Evolutionary conservation across 148 eudicot species (phyloP).

Genomic region (Talinum fruticosum): DNA sequence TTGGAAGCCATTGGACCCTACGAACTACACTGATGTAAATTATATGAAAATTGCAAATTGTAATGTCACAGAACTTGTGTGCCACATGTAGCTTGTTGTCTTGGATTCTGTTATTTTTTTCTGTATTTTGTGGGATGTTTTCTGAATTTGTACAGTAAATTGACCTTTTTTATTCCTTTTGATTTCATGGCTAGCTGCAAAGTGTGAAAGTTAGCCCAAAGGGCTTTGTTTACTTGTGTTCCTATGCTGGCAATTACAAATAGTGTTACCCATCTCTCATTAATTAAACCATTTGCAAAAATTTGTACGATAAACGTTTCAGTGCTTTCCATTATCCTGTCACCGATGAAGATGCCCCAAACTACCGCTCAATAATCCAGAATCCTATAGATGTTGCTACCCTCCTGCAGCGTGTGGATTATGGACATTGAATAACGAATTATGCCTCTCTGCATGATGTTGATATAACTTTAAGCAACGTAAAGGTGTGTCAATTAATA

Average conservation of each 20-base stretch:
- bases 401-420: slow-evolving; percentile 83
- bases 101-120: background rate
- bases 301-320: slow-evolving; percentile 92
- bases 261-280: slow-evolving; percentile 2
- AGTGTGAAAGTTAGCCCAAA: slow-evolving; percentile 10
- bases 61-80: background rate
- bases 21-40: background rate
- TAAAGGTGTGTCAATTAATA: slow-evolving; percentile 64
- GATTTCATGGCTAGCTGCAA: slow-evolving; percentile 46
- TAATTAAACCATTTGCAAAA: slow-evolving; percentile 43
- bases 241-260: background rate
- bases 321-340: slow-evolving; percentile 95
- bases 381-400: slow-evolving; percentile 96
- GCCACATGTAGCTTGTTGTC: background rate
- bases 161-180: slow-evolving; percentile 14
- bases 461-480: slow-evolving; percentile 82
- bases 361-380: slow-evolving; percentile 82
- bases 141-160: background rate
- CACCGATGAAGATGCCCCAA: slow-evolving; percentile 96
- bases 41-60: background rate
- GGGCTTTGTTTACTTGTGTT: background rate
- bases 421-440: slow-evolving; percentile 73
- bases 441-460: slow-evolving; percentile 81
- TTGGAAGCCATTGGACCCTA: background rate
- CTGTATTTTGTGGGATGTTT: background rate